phyloP scores from a whole-genome alignment of 352 stramenopile genomes.

The Globisporangium nunn region DNA sequence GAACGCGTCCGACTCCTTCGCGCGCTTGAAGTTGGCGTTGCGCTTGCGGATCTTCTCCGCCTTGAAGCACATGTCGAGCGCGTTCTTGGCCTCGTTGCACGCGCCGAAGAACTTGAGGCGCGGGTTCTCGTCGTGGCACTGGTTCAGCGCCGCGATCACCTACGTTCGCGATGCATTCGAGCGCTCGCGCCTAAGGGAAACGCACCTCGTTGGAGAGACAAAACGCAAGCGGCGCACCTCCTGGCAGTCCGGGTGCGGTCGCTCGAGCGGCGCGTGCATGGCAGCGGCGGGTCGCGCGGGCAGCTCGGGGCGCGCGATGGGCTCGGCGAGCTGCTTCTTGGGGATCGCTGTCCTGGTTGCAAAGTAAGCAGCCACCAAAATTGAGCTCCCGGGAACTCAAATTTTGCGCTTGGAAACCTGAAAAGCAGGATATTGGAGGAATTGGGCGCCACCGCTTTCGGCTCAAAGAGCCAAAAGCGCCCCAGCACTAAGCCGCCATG shows the following conservation, averaged over 20 bases:
- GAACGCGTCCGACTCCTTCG: slow-evolving; percentile 58
- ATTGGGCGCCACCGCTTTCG: not conserved
- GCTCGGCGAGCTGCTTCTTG: not conserved
- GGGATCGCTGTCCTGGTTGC: not conserved
- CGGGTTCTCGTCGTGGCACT: slow-evolving; percentile 73
- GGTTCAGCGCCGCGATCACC: slow-evolving; percentile 61
- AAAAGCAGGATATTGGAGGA: not conserved
- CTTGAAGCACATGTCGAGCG: slow-evolving; percentile 74
- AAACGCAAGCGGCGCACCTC: slow-evolving; percentile 27
- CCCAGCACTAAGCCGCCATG: slow-evolving; percentile 23
- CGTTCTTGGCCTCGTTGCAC: slow-evolving; percentile 66
- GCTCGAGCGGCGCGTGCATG: slow-evolving; percentile 80
- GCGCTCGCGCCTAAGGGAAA: not conserved
- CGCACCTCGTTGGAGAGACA: not conserved
- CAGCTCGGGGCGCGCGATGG: not conserved
- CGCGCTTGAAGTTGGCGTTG: slow-evolving; percentile 53
- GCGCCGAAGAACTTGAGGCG: slow-evolving; percentile 70
- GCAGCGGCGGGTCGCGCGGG: not conserved
- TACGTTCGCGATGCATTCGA: slow-evolving; percentile 10
- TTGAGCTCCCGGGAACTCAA: too few species aligned
- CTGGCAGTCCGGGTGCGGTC: slow-evolving; percentile 76
- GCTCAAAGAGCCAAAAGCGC: not conserved
- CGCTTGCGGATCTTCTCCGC: slow-evolving; percentile 59
- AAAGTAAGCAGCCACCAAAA: not conserved
- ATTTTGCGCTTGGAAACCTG: not conserved